Base-by-base conservation (phyloP, 257 asterid species). In the Ballota nigra region DNA sequence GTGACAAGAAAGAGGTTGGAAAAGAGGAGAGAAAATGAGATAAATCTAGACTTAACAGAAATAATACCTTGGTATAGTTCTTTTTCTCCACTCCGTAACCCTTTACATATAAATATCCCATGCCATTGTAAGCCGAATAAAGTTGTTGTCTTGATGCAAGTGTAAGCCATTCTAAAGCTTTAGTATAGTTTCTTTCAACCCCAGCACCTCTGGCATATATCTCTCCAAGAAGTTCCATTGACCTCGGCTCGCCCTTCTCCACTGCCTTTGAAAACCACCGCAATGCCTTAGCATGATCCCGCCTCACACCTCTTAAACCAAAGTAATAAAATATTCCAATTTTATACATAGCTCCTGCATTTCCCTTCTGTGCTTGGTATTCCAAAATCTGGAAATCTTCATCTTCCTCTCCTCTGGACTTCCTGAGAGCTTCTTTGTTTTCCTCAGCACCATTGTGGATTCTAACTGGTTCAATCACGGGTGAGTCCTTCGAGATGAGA, bases 161-260 rank as follows among this genome's bases (percentile, higher is more conserved):
- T 12, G 94, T 89, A 51, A 95, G 86, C 98, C 97, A 95, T 79
- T 92, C 97, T 41, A 95, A 84, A 19, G 99, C 98, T 76, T 95
- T 92, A 8, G 92, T 87, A 83, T 85, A 95, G 85, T 95, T 91
- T 75, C 92, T 87, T 81, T 92, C 97, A 71, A 92, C 94, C 74
- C 96, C 99, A 45, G 97, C 99, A 20, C 99, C 99, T 77, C 96
- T 84, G 33, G 97, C 97, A 80, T 92, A 92, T 51, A 95, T 89
- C 87, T 95, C 99, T 33, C 99, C 99, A 60, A 95, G 98, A 75
- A 95, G 95, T 82, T 95, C 99, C 99, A 95, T 95, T 16, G 99
- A 92, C 78, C 92, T 84, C 24, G 98, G 86, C 74, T 95, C 99
- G 45, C 99, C 96, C 81, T 84, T 95, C 76, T 92, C 97, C 52